Base-by-base conservation (phyloP, 2,329 filamentous ascomycete genomes). In the Alternaria sp. region DNA sequence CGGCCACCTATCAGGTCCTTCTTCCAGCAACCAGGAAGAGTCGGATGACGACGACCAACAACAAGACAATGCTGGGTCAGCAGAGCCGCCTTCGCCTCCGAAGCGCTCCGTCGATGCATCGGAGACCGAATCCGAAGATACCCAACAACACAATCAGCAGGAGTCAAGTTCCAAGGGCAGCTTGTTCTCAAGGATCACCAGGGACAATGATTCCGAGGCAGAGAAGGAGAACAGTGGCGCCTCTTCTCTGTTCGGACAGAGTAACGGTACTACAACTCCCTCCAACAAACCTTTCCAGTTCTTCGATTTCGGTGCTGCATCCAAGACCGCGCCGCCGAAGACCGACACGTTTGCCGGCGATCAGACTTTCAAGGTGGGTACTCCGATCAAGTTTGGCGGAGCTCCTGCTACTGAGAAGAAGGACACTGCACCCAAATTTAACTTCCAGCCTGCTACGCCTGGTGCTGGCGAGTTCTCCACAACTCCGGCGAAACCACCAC, bases 281-380 rank as follows among this genome's bases (percentile, higher is more conserved):
- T 55, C 69, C 12, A 69, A 69, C 49, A 76, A 72, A 54, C 66
- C 67, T 1, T 75, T 73, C 51, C 44, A 55, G 6, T 73, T 67
- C 55, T 78, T 79, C 58, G 72, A 78, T 59, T 78, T 78, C 53
- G 60, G 51, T 11, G 71, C 70, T 45, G 76, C 73, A 43, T 67
- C 75, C 11, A 70, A 75, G 37, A 68, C 73, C 8, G 74, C 71
- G 15, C 68, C 75, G 2, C 64, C 75, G 15, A 78, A 77, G 57
- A 63, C 72, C 15, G 67, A 69, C 25, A 66, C 66, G 2, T 78
- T 77, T 61, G 73, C 67, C 20, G 77, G 76, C 14, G 77, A 80
- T 56, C 75, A 79, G 64, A 80, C 78, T 2, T 80, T 73, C 70
- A 80, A 80, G 63, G 55, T 55, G n/a, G 75, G 74, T 28, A 75